A percentile compares a stretch with the other conserved stretches of the same genome.
Evolutionary conservation across 1,284 basidiomycete genomes (phyloP).

Genomic region (Trametes hirsuta): DNA sequence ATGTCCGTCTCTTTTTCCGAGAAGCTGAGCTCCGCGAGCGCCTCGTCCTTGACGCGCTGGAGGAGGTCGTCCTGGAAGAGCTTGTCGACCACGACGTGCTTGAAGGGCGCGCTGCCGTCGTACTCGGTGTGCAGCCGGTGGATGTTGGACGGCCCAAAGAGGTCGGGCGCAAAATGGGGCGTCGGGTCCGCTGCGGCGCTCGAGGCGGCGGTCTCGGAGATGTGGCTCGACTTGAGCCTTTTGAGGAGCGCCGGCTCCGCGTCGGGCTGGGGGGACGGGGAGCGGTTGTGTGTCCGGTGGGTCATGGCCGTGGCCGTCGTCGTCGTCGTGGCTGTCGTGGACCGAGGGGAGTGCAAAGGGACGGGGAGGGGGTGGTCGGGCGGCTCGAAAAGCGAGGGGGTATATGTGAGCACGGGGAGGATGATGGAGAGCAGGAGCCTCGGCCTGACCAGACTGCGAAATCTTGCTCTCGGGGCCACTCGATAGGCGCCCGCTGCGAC

Average conservation of each 20-base stretch:
- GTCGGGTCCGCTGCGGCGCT: conserved; percentile 35
- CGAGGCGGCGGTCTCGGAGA: conserved; percentile 17
- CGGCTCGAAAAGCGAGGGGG: conserved; percentile 6
- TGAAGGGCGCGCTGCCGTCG: conserved; percentile 71
- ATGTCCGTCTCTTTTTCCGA: conserved; percentile 99
- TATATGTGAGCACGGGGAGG: conserved; percentile 21
- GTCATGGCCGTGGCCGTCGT: conserved; percentile 21
- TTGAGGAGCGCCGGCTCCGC: conserved; percentile 32
- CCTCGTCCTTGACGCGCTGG: conserved; percentile 77
- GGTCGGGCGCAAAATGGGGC: conserved; percentile 51
- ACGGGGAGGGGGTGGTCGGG: neutral
- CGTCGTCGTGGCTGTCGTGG: conserved; percentile 1
- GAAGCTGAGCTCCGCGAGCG: conserved; percentile 86
- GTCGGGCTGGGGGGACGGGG: conserved; percentile 33
- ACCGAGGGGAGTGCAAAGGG: conserved; percentile 1
- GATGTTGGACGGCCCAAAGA: conserved; percentile 62
- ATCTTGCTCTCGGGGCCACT: conserved; percentile 12
- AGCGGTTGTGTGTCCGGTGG: conserved; percentile 34
- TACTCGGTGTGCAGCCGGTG: conserved; percentile 62
- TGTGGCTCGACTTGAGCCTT: conserved; percentile 38
- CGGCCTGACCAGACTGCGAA: conserved; percentile 30
- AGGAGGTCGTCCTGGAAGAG: conserved; percentile 88
- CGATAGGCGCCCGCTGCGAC: conserved; percentile 14
- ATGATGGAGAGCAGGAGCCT: conserved; percentile 26
- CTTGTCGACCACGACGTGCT: conserved; percentile 81